Percentiles rank a stretch among this genome's conserved stretches.
Conservation (phyloP, 768 basidiomycete genomes). For the Lactarius hengduanensis region DNA sequence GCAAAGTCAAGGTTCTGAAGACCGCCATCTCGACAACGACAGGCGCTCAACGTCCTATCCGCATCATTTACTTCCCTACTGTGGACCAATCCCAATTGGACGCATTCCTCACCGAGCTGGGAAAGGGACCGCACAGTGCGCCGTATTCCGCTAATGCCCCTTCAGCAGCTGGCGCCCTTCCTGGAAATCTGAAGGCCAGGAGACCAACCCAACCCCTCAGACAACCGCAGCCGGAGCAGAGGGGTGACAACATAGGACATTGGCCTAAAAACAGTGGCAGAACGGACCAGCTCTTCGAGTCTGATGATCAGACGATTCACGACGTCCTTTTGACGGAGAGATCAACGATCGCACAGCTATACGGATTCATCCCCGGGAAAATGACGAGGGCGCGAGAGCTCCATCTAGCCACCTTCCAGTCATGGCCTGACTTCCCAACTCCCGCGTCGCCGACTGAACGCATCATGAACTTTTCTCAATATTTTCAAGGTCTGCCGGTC, state of each 20-base stretch:
- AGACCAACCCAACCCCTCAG: constrained; percentile 35
- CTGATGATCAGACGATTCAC: constrained; percentile 54
- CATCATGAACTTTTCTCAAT: constrained; percentile 59
- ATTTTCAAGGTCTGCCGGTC: constrained; percentile 63
- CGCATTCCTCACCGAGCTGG: constrained; percentile 55
- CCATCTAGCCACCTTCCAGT: constrained; percentile 56
- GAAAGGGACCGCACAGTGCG: constrained; percentile 35
- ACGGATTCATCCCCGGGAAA: constrained; percentile 72
- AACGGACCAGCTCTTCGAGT: constrained; percentile 52
- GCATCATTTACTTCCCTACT: constrained; percentile 64
- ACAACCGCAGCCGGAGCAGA: constrained; percentile 47
- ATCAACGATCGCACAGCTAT: constrained; percentile 66
- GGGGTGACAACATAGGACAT: constrained; percentile 42
- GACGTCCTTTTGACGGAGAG: constrained; percentile 67
- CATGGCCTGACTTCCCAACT: constrained; percentile 37
- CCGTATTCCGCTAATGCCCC: constrained; percentile 43
- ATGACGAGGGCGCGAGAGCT: constrained; percentile 61
- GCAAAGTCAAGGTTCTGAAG: constrained; percentile 67
- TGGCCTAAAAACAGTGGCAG: constrained; percentile 46
- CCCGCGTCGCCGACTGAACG: constrained; percentile 53
- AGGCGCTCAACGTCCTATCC: constrained; percentile 56
- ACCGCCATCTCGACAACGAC: constrained; percentile 60
- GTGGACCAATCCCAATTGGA: constrained; percentile 53
- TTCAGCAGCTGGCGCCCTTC: constrained; percentile 31
- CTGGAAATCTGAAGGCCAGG: constrained; percentile 12